Conservation (phyloP, 2,329 filamentous ascomycete genomes). For the Sporothrix pallida region DNA sequence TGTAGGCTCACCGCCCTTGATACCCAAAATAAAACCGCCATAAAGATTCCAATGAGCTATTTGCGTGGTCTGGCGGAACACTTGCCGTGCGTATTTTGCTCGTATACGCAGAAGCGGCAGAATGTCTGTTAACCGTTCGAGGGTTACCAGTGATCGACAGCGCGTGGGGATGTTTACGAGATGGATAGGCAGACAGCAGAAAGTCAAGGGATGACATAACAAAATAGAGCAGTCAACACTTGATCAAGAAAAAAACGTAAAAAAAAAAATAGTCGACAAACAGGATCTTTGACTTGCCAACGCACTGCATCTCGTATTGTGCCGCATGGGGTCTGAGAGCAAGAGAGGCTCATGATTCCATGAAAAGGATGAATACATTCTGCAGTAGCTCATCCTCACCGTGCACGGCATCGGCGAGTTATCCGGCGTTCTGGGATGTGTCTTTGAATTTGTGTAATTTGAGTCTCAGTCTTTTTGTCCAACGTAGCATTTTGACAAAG, state of each 20-base stretch:
- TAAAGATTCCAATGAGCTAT: not conserved
- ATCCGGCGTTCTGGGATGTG: no score
- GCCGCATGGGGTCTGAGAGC: not conserved
- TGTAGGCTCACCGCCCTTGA: no score
- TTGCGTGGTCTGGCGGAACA: not conserved
- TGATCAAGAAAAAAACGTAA: not conserved
- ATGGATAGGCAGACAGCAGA: not conserved
- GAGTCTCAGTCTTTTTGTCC: not conserved
- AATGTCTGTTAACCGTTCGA: no score
- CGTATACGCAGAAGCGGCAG: slow-evolving; percentile 3
- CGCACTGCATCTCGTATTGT: slow-evolving; percentile 3
- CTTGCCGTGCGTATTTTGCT: not conserved
- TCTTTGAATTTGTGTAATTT: no score
- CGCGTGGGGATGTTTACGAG: slow-evolving; percentile 14
- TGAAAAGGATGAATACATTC: no score
- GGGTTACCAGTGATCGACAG: not conserved
- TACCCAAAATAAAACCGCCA: no score
- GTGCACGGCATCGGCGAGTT: not conserved
- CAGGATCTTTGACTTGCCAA: not conserved
- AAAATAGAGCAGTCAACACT: not conserved
- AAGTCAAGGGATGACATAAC: not conserved
- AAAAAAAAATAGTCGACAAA: no score
- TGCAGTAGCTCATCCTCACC: no score
- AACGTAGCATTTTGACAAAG: not conserved
- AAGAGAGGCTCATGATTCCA: not conserved